Conservation (phyloP, 345 rosid genomes). For the Melaleuca quinquenervia region DNA sequence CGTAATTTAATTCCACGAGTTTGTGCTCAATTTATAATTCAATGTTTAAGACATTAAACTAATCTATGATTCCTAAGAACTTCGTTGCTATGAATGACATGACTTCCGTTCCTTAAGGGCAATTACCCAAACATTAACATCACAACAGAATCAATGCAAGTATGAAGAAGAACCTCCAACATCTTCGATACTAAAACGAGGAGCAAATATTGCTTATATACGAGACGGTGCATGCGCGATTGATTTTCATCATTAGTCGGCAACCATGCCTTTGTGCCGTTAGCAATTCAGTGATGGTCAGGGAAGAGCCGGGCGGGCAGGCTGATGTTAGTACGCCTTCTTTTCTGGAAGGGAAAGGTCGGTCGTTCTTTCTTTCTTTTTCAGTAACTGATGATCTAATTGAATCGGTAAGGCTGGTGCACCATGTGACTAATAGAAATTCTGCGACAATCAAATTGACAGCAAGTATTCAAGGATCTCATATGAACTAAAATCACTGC, state of each 20-base stretch:
- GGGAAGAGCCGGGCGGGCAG: no score
- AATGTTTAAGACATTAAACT: no score
- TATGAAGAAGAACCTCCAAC: not conserved
- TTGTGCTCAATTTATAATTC: no score
- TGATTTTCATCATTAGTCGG: not conserved
- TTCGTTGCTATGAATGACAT: no score
- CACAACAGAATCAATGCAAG: not conserved
- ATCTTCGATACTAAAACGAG: not conserved
- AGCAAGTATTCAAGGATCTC: not conserved
- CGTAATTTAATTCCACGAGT: no score
- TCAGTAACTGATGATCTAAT: not conserved
- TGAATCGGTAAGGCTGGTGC: not conserved
- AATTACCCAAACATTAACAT: not conserved
- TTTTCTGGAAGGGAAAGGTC: no score
- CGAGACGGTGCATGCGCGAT: not conserved
- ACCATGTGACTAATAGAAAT: not conserved
- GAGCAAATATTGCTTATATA: not conserved
- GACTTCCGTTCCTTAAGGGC: no score
- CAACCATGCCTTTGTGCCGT: no score
- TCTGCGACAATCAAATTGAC: not conserved
- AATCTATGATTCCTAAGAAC: no score
- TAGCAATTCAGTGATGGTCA: no score
- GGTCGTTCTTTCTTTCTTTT: no score
- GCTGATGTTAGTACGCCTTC: no score
- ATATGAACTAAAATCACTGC: not conserved